Conservation (phyloP, 805 yeast species). For the Cephaloascus albidus region DNA sequence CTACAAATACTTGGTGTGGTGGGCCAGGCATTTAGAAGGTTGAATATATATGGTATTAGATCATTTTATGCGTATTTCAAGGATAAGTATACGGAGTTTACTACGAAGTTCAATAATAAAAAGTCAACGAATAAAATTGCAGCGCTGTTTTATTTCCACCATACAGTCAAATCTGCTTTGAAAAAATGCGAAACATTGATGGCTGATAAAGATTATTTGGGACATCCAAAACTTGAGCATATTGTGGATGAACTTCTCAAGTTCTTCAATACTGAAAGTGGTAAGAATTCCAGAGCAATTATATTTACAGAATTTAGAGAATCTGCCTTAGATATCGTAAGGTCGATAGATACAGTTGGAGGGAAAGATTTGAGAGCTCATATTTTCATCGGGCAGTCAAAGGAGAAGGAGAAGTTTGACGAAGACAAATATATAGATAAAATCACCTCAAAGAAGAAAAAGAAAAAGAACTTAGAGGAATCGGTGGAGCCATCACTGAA, state of each 20-base stretch:
- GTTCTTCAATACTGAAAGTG: slow-evolving; percentile 38
- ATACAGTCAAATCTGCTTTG: slow-evolving; percentile 34
- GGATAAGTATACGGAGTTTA: slow-evolving; percentile 49
- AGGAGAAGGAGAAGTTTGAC: slow-evolving; percentile 61
- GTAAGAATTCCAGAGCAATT: slow-evolving; percentile 61
- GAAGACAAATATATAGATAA: slow-evolving; percentile 38
- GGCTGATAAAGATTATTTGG: slow-evolving; percentile 23
- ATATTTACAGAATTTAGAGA: slow-evolving; percentile 85
- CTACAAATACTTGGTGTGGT: slow-evolving; percentile 57
- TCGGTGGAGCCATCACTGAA: slow-evolving; percentile 17
- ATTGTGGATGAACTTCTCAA: slow-evolving; percentile 44
- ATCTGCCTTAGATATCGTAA: slow-evolving; percentile 82
- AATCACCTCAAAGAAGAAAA: slow-evolving; percentile 32
- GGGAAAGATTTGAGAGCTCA: slow-evolving; percentile 46
- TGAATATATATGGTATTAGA: slow-evolving; percentile 74
- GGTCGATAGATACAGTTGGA: slow-evolving; percentile 36
- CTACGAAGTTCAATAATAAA: slow-evolving; percentile 42
- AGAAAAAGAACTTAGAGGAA: slow-evolving; percentile 22
- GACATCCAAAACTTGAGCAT: slow-evolving; percentile 70
- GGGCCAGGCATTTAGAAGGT: slow-evolving; percentile 60
- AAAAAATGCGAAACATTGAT: slow-evolving; percentile 33
- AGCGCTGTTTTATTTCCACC: slow-evolving; percentile 50
- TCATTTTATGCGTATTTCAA: slow-evolving; percentile 64
- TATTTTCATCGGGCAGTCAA: slow-evolving; percentile 88
- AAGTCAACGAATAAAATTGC: slow-evolving; percentile 60